Evolutionary conservation across 208 protist genomes (phyloP).

Genomic region (Leishmania lainsoni): DNA sequence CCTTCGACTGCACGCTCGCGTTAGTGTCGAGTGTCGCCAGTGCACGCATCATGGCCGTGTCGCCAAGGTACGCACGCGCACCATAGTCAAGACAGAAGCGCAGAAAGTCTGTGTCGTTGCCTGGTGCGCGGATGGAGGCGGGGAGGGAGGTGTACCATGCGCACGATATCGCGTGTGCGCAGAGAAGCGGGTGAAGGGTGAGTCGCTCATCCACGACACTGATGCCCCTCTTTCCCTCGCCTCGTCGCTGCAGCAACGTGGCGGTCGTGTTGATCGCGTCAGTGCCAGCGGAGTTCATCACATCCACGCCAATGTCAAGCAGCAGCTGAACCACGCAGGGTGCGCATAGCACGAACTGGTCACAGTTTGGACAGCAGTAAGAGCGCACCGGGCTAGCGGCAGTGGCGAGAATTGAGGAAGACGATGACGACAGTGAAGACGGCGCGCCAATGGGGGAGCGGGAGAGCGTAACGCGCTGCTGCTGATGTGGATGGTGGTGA

Average conservation of each 20-base stretch:
- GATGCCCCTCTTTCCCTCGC: background rate
- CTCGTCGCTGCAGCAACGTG: background rate
- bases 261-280: background rate
- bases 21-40: conserved; percentile 48
- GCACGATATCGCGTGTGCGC: conserved; percentile 61
- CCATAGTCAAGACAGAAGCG: conserved; percentile 79
- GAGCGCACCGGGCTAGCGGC: background rate
- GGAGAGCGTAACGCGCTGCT: background rate
- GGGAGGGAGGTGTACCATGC: conserved; percentile 75
- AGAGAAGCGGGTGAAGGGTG: conserved; percentile 30
- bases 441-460: background rate
- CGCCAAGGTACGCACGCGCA: conserved; percentile 48
- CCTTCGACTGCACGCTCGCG: conserved; percentile 36
- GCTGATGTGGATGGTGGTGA: background rate
- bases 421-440: conserved; percentile 2
- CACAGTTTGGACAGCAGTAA: conserved; percentile 61
- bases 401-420: background rate
- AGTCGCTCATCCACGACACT: conserved; percentile 8
- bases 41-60: conserved; percentile 36
- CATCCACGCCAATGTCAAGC: background rate
- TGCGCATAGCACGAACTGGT: conserved; percentile 74
- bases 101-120: conserved; percentile 81
- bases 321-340: conserved; percentile 30
- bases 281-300: background rate
- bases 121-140: conserved; percentile 43